Conservation (phyloP, 371 early-diverging fungal species). For the Capniomyces stellatus region DNA sequence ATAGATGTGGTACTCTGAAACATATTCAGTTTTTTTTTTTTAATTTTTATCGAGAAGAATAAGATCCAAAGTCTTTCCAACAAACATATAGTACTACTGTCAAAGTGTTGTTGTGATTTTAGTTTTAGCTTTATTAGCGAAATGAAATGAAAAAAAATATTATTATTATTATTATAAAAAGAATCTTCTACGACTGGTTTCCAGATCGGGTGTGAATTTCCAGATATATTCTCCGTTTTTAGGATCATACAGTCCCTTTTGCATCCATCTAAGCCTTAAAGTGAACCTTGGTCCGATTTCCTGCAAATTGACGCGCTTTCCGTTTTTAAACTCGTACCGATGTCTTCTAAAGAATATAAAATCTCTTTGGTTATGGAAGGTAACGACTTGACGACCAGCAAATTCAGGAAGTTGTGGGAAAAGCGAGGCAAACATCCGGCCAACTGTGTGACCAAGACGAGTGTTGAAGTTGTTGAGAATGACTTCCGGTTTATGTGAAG, state of each 20-base stretch:
- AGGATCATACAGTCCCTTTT: constrained; percentile 82
- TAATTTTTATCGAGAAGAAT: no score
- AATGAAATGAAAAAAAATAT: no score
- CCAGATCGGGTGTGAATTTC: constrained; percentile 77
- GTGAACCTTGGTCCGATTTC: constrained; percentile 97
- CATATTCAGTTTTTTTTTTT: no score
- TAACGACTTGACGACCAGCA: constrained; percentile 86
- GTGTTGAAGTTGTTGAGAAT: constrained; percentile 97
- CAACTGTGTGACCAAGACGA: constrained; percentile 89
- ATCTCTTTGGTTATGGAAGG: constrained; percentile 98
- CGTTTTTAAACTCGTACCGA: constrained; percentile 80
- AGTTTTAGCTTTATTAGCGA: no score
- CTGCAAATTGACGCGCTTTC: constrained; percentile 77
- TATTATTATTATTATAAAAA: constrained; percentile 59
- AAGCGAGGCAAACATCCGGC: constrained; percentile 86
- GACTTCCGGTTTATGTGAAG: constrained; percentile 84
- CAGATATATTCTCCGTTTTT: constrained; percentile 77
- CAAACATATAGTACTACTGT: no score
- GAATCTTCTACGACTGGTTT: constrained; percentile 65
- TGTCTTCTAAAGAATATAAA: constrained; percentile 98
- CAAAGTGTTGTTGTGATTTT: no score
- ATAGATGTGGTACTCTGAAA: no score
- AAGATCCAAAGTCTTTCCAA: no score
- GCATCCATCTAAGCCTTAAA: constrained; percentile 80
- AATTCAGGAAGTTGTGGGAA: constrained; percentile 96